Evolutionary conservation across 345 rosid species (phyloP).

Genomic region (Salix dunnii): DNA sequence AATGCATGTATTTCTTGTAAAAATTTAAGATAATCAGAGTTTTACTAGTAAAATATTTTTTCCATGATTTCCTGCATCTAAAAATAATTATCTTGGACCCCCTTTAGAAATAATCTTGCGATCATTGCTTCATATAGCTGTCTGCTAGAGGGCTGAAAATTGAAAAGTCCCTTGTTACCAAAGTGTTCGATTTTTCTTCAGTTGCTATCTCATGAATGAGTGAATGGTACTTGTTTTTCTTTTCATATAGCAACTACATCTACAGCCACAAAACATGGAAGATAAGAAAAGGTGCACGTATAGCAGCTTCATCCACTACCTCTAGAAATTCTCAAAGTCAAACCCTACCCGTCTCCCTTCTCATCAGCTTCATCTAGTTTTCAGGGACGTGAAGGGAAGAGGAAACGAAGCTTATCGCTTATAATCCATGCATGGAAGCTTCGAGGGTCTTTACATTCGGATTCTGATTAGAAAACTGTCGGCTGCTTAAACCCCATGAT

Average conservation of each 20-base stretch:
- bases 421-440: not conserved
- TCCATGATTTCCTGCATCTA: too few relatives aligned
- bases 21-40: accelerated
- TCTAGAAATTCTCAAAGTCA: not conserved
- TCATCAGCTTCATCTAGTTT: not conserved
- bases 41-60: too few relatives aligned
- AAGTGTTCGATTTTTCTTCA: not conserved
- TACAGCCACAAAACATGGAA: not conserved
- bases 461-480: not conserved
- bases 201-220: not conserved
- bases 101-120: not conserved
- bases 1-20: accelerated
- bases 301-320: too few relatives aligned
- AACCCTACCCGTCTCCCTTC: not conserved
- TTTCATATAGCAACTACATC: not conserved
- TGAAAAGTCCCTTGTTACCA: not conserved
- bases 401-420: not conserved
- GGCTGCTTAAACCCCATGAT: not conserved
- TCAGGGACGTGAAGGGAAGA: not conserved
- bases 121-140: not conserved
- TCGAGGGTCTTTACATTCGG: not conserved
- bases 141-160: not conserved
- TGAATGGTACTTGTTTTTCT: not conserved
- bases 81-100: not conserved
- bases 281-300: not conserved